Conservation (phyloP, 2,329 filamentous ascomycete species). For the Paraconiothyrium brasiliense region DNA sequence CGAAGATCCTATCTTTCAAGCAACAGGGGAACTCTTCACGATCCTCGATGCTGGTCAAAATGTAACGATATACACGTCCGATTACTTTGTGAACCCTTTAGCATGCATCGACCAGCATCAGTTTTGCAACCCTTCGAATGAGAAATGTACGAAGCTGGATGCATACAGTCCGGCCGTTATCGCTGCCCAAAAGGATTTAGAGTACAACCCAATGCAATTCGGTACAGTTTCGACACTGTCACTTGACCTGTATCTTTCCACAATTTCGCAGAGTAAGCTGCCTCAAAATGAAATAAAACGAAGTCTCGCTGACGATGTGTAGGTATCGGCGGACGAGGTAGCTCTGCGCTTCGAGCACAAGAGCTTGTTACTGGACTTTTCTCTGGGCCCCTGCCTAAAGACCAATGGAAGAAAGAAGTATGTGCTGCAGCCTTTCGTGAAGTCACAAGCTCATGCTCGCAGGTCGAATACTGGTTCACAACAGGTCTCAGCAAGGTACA, state of each 20-base stretch:
- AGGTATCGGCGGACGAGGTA: slow-evolving; percentile 20
- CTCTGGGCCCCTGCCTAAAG: slow-evolving; percentile 8
- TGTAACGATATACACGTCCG: slow-evolving; percentile 16
- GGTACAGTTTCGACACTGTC: slow-evolving; percentile 14
- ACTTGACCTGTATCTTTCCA: slow-evolving; percentile 11
- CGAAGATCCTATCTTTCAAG: slow-evolving; percentile 19
- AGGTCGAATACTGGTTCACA: slow-evolving; percentile 18
- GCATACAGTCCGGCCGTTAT: background rate
- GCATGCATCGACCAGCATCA: slow-evolving; percentile 22
- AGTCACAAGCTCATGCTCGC: background rate
- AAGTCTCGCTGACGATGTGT: background rate
- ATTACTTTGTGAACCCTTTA: slow-evolving; percentile 17
- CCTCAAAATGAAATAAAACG: background rate
- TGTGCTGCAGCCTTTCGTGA: background rate
- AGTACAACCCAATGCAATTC: slow-evolving; percentile 18
- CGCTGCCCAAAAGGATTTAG: slow-evolving; percentile 7
- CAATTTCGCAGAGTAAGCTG: slow-evolving; percentile 14
- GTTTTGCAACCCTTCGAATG: slow-evolving; percentile 20
- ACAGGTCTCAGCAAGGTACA: slow-evolving; percentile 18
- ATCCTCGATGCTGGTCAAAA: slow-evolving; percentile 14
- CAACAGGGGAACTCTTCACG: background rate
- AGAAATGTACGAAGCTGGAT: slow-evolving; percentile 15
- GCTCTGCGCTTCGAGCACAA: slow-evolving; percentile 17
- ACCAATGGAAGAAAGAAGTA: slow-evolving; percentile 19
- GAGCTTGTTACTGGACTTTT: slow-evolving; percentile 8